phyloP scores from a whole-genome alignment of 345 rosid genomes.

The Populus alba region DNA sequence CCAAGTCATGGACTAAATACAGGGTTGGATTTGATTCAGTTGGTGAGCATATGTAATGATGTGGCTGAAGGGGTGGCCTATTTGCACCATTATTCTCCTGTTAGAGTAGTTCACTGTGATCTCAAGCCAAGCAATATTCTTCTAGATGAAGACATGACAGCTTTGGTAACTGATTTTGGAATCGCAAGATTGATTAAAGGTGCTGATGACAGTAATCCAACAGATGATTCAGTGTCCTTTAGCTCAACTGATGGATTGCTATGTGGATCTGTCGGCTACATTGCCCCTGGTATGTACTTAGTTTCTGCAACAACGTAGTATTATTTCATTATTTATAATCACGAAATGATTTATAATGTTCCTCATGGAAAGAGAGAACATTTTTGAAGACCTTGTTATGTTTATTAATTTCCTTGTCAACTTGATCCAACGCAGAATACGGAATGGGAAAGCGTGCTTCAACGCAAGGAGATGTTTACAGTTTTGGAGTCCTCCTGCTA shows the following conservation, averaged over 20 bases:
- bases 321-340: not conserved
- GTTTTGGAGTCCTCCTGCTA: conserved; percentile 76
- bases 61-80: conserved; percentile 89
- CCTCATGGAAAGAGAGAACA: not conserved
- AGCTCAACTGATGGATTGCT: conserved; percentile 68
- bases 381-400: not conserved
- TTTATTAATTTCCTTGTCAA: not conserved
- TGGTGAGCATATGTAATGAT: conserved; percentile 69
- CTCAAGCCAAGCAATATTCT: conserved; percentile 93
- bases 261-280: conserved; percentile 89
- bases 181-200: conserved; percentile 64
- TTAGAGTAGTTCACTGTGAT: conserved; percentile 89
- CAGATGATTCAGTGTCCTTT: conserved; percentile 52
- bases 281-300: conserved; percentile 72
- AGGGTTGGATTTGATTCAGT: conserved; percentile 55
- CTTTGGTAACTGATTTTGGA: conserved; percentile 87
- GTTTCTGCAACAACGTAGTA: not conserved
- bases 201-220: conserved; percentile 29
- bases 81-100: conserved; percentile 78
- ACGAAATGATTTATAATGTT: not conserved
- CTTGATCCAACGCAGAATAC: conserved; percentile 52
- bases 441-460: conserved; percentile 83
- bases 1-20: conserved; percentile 39
- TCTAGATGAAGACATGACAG: conserved; percentile 83
- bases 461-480: conserved; percentile 78